Evolutionary conservation across 768 basidiomycete species (phyloP).

Genomic region (Pulveroboletus sp.): DNA sequence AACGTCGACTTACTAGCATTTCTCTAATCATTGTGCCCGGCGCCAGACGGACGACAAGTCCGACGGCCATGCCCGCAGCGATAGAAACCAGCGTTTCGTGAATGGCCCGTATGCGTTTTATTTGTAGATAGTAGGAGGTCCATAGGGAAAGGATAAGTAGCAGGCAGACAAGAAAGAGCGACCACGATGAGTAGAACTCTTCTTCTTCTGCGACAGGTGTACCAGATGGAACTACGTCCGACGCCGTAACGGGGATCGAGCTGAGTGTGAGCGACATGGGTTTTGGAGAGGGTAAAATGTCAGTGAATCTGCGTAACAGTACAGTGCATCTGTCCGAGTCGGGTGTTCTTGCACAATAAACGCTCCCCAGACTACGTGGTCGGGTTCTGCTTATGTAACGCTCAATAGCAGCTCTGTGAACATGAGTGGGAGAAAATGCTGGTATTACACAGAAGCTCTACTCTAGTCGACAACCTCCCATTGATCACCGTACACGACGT

Average conservation of each 20-base stretch:
- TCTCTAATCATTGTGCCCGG: constrained; percentile 94
- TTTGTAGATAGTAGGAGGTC: constrained; percentile 97
- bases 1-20: constrained; percentile 79
- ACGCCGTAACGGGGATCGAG: constrained; percentile 31
- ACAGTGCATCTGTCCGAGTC: constrained; percentile 8
- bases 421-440: too few relatives aligned
- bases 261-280: constrained; percentile 37
- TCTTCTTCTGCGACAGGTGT: constrained; percentile 61
- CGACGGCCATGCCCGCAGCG: constrained; percentile 94
- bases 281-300: constrained; percentile 7
- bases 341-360: neutral
- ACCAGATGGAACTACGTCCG: constrained; percentile 25
- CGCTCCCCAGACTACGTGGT: neutral
- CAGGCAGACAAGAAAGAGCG: constrained; percentile 87
- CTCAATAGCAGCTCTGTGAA: neutral
- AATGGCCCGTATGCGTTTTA: constrained; percentile 89
- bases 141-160: constrained; percentile 91
- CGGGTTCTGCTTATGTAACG: constrained; percentile 16
- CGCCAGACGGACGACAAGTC: constrained; percentile 81
- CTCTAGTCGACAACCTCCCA: neutral
- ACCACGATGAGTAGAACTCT: constrained; percentile 91
- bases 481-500: constrained; percentile 8
- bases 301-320: neutral
- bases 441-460: neutral
- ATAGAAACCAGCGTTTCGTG: constrained; percentile 97